Evolutionary conservation across 2,329 filamentous ascomycete genomes (phyloP).

Genomic region (Botrytis elliptica): DNA sequence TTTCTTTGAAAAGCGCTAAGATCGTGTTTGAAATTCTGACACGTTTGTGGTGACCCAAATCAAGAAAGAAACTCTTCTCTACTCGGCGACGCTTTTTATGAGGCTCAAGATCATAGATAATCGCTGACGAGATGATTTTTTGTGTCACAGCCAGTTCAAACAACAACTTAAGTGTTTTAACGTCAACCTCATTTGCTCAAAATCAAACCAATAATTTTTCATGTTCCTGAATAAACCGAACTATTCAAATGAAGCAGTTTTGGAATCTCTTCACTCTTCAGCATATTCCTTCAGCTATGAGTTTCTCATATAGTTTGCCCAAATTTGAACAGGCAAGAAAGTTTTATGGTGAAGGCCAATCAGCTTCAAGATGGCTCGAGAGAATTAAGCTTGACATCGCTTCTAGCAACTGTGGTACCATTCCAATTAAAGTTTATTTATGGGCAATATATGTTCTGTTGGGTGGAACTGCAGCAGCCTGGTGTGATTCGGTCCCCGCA

Average conservation of each 20-base stretch:
- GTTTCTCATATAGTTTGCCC: not conserved
- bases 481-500: constrained; percentile 5
- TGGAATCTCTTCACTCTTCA: not conserved
- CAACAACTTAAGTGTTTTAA: not conserved
- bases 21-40: not conserved
- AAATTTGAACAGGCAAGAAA: constrained; percentile 7
- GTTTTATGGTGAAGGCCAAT: not conserved
- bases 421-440: not conserved
- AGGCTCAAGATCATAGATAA: not conserved
- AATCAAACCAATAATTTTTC: not conserved
- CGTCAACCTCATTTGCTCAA: not conserved
- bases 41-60: not conserved
- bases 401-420: not conserved
- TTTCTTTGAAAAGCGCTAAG: not conserved
- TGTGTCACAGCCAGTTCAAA: not conserved
- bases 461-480: constrained; percentile 4
- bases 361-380: constrained; percentile 10
- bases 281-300: not conserved
- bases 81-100: not conserved
- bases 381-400: constrained; percentile 1
- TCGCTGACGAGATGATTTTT: not conserved
- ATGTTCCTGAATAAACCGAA: not conserved
- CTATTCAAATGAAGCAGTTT: not conserved
- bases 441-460: not conserved
- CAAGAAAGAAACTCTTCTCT: not conserved